Percentiles rank a stretch among this genome's conserved stretches.
Conservation (phyloP, 2,329 filamentous ascomycete species). For the Botrytis paeoniae region DNA sequence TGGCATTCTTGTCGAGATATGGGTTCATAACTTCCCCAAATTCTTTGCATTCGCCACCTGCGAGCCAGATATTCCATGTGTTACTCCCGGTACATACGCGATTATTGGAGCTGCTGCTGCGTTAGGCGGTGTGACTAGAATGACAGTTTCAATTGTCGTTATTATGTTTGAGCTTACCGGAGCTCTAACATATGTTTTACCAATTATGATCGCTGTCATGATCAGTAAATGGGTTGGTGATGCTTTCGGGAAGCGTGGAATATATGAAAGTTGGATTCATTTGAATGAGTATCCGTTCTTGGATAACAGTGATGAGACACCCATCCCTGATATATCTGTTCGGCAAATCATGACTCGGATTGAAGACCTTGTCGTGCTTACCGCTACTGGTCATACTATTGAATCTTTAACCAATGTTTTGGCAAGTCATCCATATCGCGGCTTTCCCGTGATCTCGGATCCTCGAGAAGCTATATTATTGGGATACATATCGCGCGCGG, state of each 20-base stretch:
- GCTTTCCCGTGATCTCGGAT: conserved; percentile 86
- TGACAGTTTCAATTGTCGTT: conserved; percentile 97
- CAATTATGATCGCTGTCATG: conserved; percentile 99
- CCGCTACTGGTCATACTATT: conserved; percentile 85
- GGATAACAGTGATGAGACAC: conserved; percentile 78
- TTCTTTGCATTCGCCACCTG: conserved; percentile 19
- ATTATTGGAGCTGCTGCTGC: conserved; percentile 94
- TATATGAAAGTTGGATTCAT: conserved; percentile 98
- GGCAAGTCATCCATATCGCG: conserved; percentile 72
- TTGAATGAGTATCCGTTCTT: conserved; percentile 95
- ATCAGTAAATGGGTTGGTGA: conserved; percentile 97
- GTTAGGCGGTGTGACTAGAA: conserved; percentile 88
- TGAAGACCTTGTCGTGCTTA: conserved; percentile 85
- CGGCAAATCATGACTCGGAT: conserved; percentile 87
- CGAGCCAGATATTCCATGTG: conserved; percentile 70
- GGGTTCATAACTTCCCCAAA: conserved; percentile 57
- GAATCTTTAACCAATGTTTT: conserved; percentile 69
- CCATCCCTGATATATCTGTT: conserved; percentile 81
- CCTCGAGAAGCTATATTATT: conserved; percentile 74
- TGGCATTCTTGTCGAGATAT: conserved; percentile 84
- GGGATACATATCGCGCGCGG: conserved; percentile 90
- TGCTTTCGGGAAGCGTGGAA: conserved; percentile 85
- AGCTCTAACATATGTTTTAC: conserved; percentile 90
- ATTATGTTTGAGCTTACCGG: conserved; percentile 99
- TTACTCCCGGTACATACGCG: conserved; percentile 93